A percentile compares a stretch with the other conserved stretches of the same genome.
Conservation (phyloP, 225 moss, liverwort and hornwort genomes). For the Pseudoscleropodium purum region DNA sequence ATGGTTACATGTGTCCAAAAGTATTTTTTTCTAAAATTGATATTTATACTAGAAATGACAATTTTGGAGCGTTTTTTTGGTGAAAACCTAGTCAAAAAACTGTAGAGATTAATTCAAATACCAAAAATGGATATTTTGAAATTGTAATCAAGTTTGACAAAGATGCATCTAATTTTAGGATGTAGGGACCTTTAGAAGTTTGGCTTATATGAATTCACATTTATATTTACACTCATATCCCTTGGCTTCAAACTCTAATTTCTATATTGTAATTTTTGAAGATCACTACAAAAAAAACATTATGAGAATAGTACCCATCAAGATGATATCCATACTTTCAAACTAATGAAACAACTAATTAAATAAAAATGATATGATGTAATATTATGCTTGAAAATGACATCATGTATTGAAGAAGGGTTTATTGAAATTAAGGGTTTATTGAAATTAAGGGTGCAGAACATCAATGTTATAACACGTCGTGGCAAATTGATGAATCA, state of each 20-base stretch:
- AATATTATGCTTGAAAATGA: neutral
- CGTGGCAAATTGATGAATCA: neutral
- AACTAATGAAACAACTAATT: neutral
- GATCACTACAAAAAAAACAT: rapidly evolving
- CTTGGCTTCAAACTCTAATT: neutral
- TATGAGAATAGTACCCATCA: neutral
- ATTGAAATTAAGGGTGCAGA: neutral
- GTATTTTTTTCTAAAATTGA: too few relatives aligned
- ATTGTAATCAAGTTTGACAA: neutral
- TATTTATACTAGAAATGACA: too few relatives aligned
- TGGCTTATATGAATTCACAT: neutral
- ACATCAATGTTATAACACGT: too few relatives aligned
- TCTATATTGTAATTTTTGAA: neutral
- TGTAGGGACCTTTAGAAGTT: neutral
- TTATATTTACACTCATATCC: neutral
- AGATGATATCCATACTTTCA: neutral
- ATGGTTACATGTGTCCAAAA: too few relatives aligned
- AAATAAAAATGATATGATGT: neutral
- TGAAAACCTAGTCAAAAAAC: too few relatives aligned
- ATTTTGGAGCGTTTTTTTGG: too few relatives aligned
- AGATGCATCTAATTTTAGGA: neutral
- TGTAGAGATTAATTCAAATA: neutral
- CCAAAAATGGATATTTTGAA: neutral
- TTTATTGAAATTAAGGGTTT: neutral
- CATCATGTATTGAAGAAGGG: neutral